phyloP scores from a whole-genome alignment of 352 stramenopile species.

The Phytophthora boehmeriae region DNA sequence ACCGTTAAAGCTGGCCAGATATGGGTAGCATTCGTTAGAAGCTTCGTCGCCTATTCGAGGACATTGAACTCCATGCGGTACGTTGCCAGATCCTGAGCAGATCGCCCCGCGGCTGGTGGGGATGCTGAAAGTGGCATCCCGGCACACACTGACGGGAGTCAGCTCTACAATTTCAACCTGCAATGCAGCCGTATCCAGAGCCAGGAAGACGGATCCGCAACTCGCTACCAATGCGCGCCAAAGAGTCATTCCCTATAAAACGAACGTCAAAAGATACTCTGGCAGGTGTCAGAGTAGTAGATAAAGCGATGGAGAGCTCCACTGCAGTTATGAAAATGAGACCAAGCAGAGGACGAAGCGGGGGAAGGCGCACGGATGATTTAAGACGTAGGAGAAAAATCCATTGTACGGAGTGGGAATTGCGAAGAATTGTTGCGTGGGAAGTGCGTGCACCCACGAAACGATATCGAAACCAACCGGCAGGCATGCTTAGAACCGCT shows the following conservation, averaged over 20 bases:
- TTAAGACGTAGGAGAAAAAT: too few species aligned
- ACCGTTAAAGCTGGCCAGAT: slow-evolving; percentile 36
- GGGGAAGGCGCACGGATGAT: neutral
- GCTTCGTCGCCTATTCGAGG: slow-evolving; percentile 35
- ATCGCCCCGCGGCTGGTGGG: slow-evolving; percentile 28
- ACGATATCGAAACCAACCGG: slow-evolving; percentile 16
- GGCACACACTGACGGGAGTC: slow-evolving; percentile 40
- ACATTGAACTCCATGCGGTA: slow-evolving; percentile 35
- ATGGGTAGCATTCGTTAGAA: slow-evolving; percentile 36
- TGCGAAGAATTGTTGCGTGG: neutral
- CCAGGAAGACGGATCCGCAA: slow-evolving; percentile 10
- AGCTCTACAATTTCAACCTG: slow-evolving; percentile 3
- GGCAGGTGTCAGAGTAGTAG: slow-evolving; percentile 4
- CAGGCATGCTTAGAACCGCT: neutral
- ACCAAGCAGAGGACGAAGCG: slow-evolving; percentile 21
- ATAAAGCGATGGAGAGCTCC: slow-evolving; percentile 21
- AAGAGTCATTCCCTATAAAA: slow-evolving; percentile 11
- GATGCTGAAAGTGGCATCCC: slow-evolving; percentile 47
- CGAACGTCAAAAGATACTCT: slow-evolving; percentile 15
- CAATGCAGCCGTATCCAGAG: slow-evolving; percentile 1
- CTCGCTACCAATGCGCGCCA: slow-evolving; percentile 8
- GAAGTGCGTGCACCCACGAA: too few species aligned
- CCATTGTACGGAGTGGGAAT: slow-evolving; percentile 3
- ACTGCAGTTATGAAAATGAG: slow-evolving; percentile 29
- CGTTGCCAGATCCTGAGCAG: slow-evolving; percentile 33